phyloP scores from a whole-genome alignment of 2,329 filamentous ascomycete species.

The Orbilia brochopaga region DNA sequence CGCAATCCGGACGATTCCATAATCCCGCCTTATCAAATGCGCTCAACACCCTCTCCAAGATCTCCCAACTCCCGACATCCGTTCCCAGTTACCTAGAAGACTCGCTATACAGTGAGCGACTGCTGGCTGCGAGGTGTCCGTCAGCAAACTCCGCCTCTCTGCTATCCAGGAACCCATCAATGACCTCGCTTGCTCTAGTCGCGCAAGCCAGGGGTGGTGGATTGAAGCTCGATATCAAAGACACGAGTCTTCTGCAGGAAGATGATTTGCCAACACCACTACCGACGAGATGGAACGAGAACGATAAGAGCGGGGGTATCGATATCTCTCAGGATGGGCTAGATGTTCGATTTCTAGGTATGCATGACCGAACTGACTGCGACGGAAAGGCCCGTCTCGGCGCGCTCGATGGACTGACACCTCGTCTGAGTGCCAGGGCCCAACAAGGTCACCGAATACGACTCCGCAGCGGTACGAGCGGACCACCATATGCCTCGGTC shows the following conservation, averaged over 20 bases:
- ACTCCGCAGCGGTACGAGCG: slow-evolving; percentile 80
- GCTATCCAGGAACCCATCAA: slow-evolving; percentile 25
- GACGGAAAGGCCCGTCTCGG: neutral
- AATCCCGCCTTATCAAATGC: slow-evolving; percentile 31
- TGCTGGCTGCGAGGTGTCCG: slow-evolving; percentile 45
- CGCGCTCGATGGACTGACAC: slow-evolving; percentile 20
- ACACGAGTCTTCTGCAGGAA: slow-evolving; percentile 69
- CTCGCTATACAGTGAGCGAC: slow-evolving; percentile 54
- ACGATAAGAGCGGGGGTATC: slow-evolving; percentile 74
- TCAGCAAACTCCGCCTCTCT: slow-evolving; percentile 25
- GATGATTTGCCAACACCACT: slow-evolving; percentile 72
- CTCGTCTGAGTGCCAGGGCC: slow-evolving; percentile 62
- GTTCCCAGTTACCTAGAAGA: slow-evolving; percentile 55
- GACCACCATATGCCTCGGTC: slow-evolving; percentile 86
- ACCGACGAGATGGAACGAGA: slow-evolving; percentile 80
- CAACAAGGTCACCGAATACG: slow-evolving; percentile 69
- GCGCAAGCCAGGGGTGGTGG: slow-evolving; percentile 71
- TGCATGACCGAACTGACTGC: slow-evolving; percentile 14
- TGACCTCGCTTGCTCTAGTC: slow-evolving; percentile 60
- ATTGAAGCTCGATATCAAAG: slow-evolving; percentile 82
- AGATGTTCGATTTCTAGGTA: slow-evolving; percentile 68
- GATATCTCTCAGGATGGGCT: slow-evolving; percentile 76
- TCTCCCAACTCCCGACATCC: slow-evolving; percentile 47
- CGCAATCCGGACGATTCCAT: slow-evolving; percentile 44
- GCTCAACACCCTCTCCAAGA: slow-evolving; percentile 42